Evolutionary conservation across 2,329 filamentous ascomycete species (phyloP), one percentile per base, ranked within the genome.

Genomic region (Fusarium chaquense): DNA sequence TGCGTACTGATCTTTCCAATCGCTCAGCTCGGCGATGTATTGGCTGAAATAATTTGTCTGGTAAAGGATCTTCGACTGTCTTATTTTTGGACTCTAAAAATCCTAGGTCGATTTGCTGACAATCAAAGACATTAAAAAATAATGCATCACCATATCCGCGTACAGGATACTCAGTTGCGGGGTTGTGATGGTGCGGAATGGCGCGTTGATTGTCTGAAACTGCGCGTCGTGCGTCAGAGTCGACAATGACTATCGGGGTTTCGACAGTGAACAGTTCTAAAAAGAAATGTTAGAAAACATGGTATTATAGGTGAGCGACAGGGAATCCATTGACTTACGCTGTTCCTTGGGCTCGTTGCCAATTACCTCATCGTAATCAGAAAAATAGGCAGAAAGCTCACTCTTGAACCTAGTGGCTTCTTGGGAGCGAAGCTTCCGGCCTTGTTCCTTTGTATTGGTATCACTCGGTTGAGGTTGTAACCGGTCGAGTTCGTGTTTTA

Each of bases 331-430:
- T 47, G 24, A 84, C 88, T 78, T 86, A 94, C 94, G 91, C 73
- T 91, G 85, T 80, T 94, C 91, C 74, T 91, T 91, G 40, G 90
- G 88, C 68, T 93, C 90, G 77, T 97, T 93, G 67, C 93, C 94
- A 81, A 98, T 93, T 71, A 98, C 88, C 78, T 97, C 93, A 80
- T 98, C 94, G 80, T 97, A 98, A 76, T 97, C 94, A 54, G 92
- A 90, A 76, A 98, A 98, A 81, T 97, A 98, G 49, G 89, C 87
- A 38, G 94, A 91, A 65, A 98, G 85, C 77, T 98, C 94, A 81
- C 94, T 98, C 85, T 97, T 97, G 81, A 94, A 91, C 73, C 93
- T 87, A 53, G 91, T 91, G 13, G 91, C 92, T 75, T 97, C 93
- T 75, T 97, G 92, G 54, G 93, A 97, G 67, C 95, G 89, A 78